Conservation (phyloP, 106 monocot species). For the Vanilla planifolia region DNA sequence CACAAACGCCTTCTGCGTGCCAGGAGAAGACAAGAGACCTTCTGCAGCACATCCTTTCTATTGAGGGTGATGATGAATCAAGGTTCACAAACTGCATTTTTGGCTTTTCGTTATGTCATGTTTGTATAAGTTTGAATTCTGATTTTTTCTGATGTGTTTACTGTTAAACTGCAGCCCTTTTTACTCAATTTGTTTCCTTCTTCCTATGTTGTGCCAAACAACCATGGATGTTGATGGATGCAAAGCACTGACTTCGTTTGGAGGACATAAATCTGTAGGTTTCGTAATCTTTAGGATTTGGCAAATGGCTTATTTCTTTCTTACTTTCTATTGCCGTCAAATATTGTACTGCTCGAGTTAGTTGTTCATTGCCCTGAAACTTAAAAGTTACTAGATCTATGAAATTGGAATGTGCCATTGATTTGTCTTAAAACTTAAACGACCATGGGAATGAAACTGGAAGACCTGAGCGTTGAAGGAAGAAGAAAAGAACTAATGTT, state of each 20-base stretch:
- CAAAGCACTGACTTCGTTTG: constrained; percentile 51
- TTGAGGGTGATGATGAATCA: constrained; percentile 84
- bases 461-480: too few species aligned
- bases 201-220: constrained; percentile 93
- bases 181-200: constrained; percentile 80
- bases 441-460: too few species aligned
- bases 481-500: too few species aligned
- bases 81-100: constrained; percentile 34
- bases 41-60: constrained; percentile 66
- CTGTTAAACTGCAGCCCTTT: constrained; percentile 58
- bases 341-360: too few species aligned
- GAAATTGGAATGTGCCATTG: too few species aligned
- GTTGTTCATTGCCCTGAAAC: too few species aligned
- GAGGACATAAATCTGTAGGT: constrained; percentile 71
- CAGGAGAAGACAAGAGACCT: constrained; percentile 63
- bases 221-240: constrained; percentile 78
- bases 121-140: too few species aligned
- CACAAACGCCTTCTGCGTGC: constrained; percentile 83
- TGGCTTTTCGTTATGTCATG: too few species aligned
- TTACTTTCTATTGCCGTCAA: too few species aligned
- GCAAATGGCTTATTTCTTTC: too few species aligned
- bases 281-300: constrained; percentile 1
- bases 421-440: too few species aligned
- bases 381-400: too few species aligned
- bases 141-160: not conserved